Base-by-base conservation (phyloP, 805 yeast genomes). In the Kuraishia piskuri region DNA sequence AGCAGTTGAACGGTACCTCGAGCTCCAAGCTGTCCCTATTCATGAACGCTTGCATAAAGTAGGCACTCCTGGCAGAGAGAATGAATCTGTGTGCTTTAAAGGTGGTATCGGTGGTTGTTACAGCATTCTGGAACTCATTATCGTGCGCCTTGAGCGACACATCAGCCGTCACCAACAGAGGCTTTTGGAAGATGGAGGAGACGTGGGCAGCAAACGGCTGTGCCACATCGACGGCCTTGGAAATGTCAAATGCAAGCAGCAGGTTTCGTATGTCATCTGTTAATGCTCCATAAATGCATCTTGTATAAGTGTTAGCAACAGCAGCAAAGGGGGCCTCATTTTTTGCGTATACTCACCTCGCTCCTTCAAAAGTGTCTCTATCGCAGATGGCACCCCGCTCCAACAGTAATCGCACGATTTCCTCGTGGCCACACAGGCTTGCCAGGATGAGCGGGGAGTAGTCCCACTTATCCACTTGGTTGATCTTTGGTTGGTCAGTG, bases 291-390 rank as follows among this genome's bases (percentile, higher is more conserved):
- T 88, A 86, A 2, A 87, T 74, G 58, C 92, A 86, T 48, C 87
- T 51, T 22, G 45, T 25, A 10, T 10, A 7, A 25, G 31, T 7
- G 31, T 10, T 25, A 10, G 31, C 10, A 20, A 21, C 10, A 25
- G 17, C 17, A 12, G 14, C 14, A 7, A 10, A 31, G 17, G 40
- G 40, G 9, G 40, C n/a, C n/a, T n/a, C n/a, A n/a, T n/a, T n/a
- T n/a, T 25, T 21, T 75, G 73, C 4, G 23, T 12, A 22, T 20
- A 48, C 50, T 21, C 17, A 47, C 52, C 52, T 53, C 12, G 85
- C 88, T 2, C 95, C 94, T 64, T 86, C 88, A 61, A 82, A 82
- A n/a, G 90, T 83, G 62, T 87, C 92, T 61, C 89, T 74, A 64
- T 86, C 91, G 64, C 92, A 86, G 7, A 82, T 74, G 0, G 94